Evolutionary conservation across 192 early-diverging fungal genomes (phyloP).

Genomic region (Entomortierella parvispora): DNA sequence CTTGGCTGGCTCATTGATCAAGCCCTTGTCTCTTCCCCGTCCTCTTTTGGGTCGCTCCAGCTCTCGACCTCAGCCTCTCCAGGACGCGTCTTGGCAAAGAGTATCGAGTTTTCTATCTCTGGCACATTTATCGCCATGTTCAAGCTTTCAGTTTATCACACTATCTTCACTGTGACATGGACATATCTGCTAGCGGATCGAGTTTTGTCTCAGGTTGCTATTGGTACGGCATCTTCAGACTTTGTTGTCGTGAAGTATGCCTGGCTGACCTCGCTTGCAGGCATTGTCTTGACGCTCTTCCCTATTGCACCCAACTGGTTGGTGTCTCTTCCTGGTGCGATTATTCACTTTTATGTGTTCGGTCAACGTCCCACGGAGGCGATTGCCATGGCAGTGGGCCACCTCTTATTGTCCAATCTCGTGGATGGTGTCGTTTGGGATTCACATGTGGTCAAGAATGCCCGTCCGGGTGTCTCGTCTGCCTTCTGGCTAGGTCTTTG

Average conservation of each 20-base stretch:
- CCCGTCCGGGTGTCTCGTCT: slow-evolving; percentile 37
- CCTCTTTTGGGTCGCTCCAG: slow-evolving; percentile 21
- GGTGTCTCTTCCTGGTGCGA: slow-evolving; percentile 33
- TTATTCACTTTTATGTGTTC: slow-evolving; percentile 44
- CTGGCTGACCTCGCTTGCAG: slow-evolving; percentile 39
- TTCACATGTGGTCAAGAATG: slow-evolving; percentile 45
- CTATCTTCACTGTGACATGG: slow-evolving; percentile 36
- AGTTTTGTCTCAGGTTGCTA: background rate
- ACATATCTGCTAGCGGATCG: slow-evolving; percentile 22
- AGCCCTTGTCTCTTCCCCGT: slow-evolving; percentile 10
- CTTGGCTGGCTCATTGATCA: slow-evolving; percentile 48
- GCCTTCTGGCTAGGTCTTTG: slow-evolving; percentile 50
- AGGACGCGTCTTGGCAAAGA: slow-evolving; percentile 41
- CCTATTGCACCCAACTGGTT: slow-evolving; percentile 50
- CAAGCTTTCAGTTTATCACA: slow-evolving; percentile 46
- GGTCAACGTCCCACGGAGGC: slow-evolving; percentile 37
- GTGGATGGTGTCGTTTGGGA: slow-evolving; percentile 49
- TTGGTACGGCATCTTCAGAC: slow-evolving; percentile 12
- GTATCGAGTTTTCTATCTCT: slow-evolving; percentile 37
- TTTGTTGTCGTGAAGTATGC: slow-evolving; percentile 44
- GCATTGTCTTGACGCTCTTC: slow-evolving; percentile 35
- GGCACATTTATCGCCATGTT: slow-evolving; percentile 49
- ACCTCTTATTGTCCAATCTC: slow-evolving; percentile 17
- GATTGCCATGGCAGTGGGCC: slow-evolving; percentile 37
- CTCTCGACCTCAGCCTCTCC: slow-evolving; percentile 25